Evolutionary conservation across 352 stramenopile species (phyloP), one percentile per base, ranked within the genome.

Genomic region (Phytophthora colocasiae): DNA sequence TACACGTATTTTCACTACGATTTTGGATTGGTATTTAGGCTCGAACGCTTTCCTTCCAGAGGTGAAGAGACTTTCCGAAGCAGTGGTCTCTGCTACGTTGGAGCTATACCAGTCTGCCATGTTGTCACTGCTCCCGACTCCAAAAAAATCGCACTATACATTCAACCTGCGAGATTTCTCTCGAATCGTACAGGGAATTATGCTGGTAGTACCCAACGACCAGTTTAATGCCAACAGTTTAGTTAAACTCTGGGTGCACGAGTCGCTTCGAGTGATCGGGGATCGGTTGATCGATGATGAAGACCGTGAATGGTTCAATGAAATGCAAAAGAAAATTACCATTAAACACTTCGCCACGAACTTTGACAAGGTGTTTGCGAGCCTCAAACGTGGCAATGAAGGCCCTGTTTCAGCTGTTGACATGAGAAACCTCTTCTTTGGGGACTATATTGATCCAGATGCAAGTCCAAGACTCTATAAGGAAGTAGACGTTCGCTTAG

Each of bases 101-200:
- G 89, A 97, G 31, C 81, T 95, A 17, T 98, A 98, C 66, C 83
- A 94, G 60, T 77, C 85, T 8, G 75, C 85, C 3, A 97, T 97
- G 77, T 75, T 80, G 17, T 69, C 81, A 24, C 73, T 98, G 29
- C 80, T 98, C 3, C 94, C 95, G 26, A 98, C 96, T 11, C 96
- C 96, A 0, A 92, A 93, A 26, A 98, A 98, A 77, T 97, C 87
- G 14, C 96, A 98, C 76, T 98, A 98, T 76, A 98, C 95, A 14
- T 98, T 98, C 74, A 98, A 98, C 47, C 62, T 98, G 50, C 85
- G 95, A 6, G 95, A 98, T 66, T 98, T 98, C 55, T 92, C 87
- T 32, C 78, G 94, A 44, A 93, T 98, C 34, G 87, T 98, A 6
- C 95, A 98, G 58, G 95, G 95, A 27, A 91, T 98, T 26, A 94